Conservation (phyloP, 2,329 filamentous ascomycete genomes). For the Aspergillus thermomutatus region DNA sequence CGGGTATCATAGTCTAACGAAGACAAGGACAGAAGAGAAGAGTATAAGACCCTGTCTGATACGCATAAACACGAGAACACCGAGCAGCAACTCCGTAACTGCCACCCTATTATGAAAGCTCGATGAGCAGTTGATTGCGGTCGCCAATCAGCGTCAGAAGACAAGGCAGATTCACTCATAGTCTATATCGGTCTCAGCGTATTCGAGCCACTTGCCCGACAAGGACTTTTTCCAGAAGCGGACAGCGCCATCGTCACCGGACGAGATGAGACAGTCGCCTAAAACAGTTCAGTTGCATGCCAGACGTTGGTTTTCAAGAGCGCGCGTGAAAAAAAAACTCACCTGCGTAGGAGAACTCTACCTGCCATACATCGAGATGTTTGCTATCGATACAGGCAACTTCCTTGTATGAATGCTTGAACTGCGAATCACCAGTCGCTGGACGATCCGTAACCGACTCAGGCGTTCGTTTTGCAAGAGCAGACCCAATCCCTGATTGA, state of each 20-base stretch:
- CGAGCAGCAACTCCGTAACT: background rate
- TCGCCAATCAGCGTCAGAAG: background rate
- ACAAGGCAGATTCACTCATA: constrained; percentile 22
- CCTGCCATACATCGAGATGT: constrained; percentile 45
- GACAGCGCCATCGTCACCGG: constrained; percentile 41
- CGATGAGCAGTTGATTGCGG: background rate
- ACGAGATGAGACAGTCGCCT: constrained; percentile 44
- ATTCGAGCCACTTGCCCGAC: constrained; percentile 45
- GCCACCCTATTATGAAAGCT: background rate
- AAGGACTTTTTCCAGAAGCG: constrained; percentile 44
- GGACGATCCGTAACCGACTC: constrained; percentile 30
- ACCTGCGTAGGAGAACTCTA: constrained; percentile 44
- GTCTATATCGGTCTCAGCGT: constrained; percentile 40
- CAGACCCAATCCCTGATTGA: constrained; percentile 42
- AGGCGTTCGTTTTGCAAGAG: constrained; percentile 36
- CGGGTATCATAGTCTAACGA: constrained; percentile 22
- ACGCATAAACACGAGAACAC: background rate
- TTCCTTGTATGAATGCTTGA: constrained; percentile 41
- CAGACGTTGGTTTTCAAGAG: background rate
- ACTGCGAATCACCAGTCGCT: constrained; percentile 34
- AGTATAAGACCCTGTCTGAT: background rate
- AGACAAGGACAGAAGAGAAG: constrained; percentile 6
- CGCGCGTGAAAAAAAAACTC: constrained; percentile 9
- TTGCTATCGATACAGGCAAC: constrained; percentile 43
- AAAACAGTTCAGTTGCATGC: background rate